Conservation (phyloP, 805 yeast species). For the Candida maris region DNA sequence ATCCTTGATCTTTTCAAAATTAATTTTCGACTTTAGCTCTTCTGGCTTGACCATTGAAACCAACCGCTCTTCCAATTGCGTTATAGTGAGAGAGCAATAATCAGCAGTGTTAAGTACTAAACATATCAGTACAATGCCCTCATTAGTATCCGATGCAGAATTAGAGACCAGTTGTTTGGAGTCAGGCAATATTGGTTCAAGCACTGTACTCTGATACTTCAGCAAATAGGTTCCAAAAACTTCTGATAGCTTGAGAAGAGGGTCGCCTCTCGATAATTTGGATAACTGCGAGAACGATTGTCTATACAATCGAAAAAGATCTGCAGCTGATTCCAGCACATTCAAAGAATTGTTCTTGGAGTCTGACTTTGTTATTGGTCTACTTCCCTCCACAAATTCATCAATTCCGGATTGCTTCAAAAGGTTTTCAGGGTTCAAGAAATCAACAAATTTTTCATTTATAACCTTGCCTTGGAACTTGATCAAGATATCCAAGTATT, state of each 20-base stretch:
- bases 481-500: slow-evolving; percentile 82
- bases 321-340: slow-evolving; percentile 84
- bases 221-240: slow-evolving; percentile 65
- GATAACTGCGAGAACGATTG: slow-evolving; percentile 68
- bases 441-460: slow-evolving; percentile 59
- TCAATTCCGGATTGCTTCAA: slow-evolving; percentile 38
- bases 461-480: slow-evolving; percentile 72
- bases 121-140: slow-evolving; percentile 63
- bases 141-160: slow-evolving; percentile 41
- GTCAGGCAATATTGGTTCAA: slow-evolving; percentile 48
- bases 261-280: slow-evolving; percentile 49
- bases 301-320: slow-evolving; percentile 74
- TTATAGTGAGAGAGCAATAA: slow-evolving; percentile 74
- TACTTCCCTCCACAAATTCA: slow-evolving; percentile 6
- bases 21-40: slow-evolving; percentile 37
- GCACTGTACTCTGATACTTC: slow-evolving; percentile 52
- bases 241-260: slow-evolving; percentile 47
- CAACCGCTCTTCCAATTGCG: slow-evolving; percentile 67
- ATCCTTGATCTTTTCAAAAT: slow-evolving; percentile 55
- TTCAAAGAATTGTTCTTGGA: slow-evolving; percentile 38
- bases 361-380: slow-evolving; percentile 11
- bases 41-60: slow-evolving; percentile 35
- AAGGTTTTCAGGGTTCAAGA: slow-evolving; percentile 54
- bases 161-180: slow-evolving; percentile 26
- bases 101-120: slow-evolving; percentile 84